Conservation (phyloP, 805 yeast species). For the Cyberlindnera euphorbiiphila region DNA sequence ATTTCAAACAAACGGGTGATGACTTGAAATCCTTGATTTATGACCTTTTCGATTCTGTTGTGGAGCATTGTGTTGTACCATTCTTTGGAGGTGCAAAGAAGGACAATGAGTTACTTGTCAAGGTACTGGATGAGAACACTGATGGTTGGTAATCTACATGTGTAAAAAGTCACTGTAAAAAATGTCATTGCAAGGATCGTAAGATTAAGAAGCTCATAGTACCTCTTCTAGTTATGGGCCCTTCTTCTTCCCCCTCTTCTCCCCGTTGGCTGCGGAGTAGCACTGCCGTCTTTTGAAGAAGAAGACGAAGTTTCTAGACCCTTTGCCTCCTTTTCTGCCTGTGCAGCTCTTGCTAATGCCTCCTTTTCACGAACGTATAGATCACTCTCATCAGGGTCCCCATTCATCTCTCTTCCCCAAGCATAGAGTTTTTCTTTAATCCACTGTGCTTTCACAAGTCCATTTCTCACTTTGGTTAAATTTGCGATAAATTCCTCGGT, state of each 20-base stretch:
- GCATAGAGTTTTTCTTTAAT: conserved; percentile 62
- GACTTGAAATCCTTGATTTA: conserved; percentile 62
- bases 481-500: conserved; percentile 84
- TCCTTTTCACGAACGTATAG: conserved; percentile 33
- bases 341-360: conserved; percentile 19
- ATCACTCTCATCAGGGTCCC: conserved; percentile 47
- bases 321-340: conserved; percentile 18
- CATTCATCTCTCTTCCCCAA: conserved; percentile 88
- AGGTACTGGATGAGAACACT: conserved; percentile 38
- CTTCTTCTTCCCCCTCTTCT: conserved; percentile 24
- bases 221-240: conserved; percentile 2
- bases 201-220: no score
- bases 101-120: conserved; percentile 28
- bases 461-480: conserved; percentile 66
- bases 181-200: no score
- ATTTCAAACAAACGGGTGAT: conserved; percentile 91
- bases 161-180: not conserved
- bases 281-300: conserved; percentile 6
- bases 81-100: conserved; percentile 30
- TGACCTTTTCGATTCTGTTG: conserved; percentile 59
- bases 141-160: conserved; percentile 32
- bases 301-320: conserved; percentile 9
- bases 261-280: conserved; percentile 18
- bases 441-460: conserved; percentile 73
- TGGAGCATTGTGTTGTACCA: conserved; percentile 46